Evolutionary conservation across 139 green algal genomes (phyloP).

Genomic region (Chlorella sorokiniana): DNA sequence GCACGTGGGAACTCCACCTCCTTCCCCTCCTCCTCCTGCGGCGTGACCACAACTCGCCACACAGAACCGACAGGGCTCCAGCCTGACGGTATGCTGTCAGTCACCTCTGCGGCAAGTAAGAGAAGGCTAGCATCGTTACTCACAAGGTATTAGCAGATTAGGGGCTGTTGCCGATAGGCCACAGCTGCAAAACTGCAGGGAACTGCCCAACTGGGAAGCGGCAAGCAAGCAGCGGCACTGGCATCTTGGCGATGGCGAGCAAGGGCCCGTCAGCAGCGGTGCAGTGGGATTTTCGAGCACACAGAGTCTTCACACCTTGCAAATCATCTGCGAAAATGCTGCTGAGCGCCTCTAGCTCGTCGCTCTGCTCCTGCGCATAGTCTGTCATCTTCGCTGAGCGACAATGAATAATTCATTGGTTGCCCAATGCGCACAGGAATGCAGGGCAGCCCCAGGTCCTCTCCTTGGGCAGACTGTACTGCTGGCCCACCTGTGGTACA

Average conservation of each 20-base stretch:
- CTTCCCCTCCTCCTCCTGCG: slow-evolving; percentile 28
- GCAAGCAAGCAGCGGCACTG: no score
- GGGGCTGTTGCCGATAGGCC: no score
- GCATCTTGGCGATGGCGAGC: no score
- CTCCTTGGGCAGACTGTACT: no score
- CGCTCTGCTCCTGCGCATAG: slow-evolving; percentile 47
- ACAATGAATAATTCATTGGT: not conserved
- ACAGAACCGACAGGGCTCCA: slow-evolving; percentile 28
- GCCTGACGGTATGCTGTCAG: slow-evolving; percentile 30
- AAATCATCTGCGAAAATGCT: slow-evolving; percentile 63
- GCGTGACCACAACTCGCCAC: slow-evolving; percentile 37
- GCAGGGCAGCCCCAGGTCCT: no score
- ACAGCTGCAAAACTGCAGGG: no score
- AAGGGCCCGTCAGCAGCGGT: no score
- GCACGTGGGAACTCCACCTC: slow-evolving; percentile 26
- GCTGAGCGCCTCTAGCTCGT: slow-evolving; percentile 64
- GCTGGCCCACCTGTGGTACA: no score
- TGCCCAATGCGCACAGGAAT: not conserved
- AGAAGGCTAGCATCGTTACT: not conserved
- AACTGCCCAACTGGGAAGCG: no score
- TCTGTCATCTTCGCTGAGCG: slow-evolving; percentile 9
- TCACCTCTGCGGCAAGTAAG: slow-evolving; percentile 31
- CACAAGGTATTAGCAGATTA: not conserved
- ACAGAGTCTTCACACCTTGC: slow-evolving; percentile 31
- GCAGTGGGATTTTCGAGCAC: no score